These are phyloP conservation scores for Ceratopteris richardii DNA, from an alignment of 75 land plant species.

Conservation along the genomic window DNA sequence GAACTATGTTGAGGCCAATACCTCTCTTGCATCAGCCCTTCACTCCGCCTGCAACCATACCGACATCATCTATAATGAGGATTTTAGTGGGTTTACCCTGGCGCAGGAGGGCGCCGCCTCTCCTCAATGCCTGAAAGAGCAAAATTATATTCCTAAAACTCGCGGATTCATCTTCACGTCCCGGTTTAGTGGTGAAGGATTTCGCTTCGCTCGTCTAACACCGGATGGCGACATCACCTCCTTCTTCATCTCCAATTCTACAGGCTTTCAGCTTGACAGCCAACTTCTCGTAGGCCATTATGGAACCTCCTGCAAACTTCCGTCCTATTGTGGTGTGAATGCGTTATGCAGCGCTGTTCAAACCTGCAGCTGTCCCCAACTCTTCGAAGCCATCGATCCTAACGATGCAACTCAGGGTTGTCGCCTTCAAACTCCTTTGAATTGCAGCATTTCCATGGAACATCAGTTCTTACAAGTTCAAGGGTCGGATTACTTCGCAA, in stretches of 20 bases:
- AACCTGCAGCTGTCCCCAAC: slow-evolving; percentile 5
- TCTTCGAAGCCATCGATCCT: not conserved
- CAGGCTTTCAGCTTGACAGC: not conserved
- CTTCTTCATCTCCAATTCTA: not conserved
- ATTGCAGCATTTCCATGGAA: not conserved
- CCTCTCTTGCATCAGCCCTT: not conserved
- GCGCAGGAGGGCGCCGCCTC: not conserved
- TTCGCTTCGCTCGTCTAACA: not conserved
- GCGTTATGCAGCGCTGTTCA: slow-evolving; percentile 7
- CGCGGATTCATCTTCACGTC: not conserved
- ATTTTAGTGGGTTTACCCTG: not conserved
- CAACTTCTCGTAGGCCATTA: not conserved
- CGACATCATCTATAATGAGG: not conserved
- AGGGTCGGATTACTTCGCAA: slow-evolving; percentile 18
- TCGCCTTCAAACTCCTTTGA: slow-evolving; percentile 3
- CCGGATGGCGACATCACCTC: not conserved
- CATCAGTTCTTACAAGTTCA: slow-evolving; percentile 5
- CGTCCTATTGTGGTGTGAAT: slow-evolving; percentile 10
- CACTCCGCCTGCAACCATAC: slow-evolving; percentile 9
- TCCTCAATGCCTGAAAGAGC: slow-evolving; percentile 2
- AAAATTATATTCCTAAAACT: not conserved
- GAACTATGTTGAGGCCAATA: not conserved
- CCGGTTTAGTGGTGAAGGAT: not conserved
- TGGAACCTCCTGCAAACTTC: slow-evolving; percentile 11
- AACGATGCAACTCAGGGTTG: slow-evolving; percentile 3